These are phyloP conservation scores for cucumber (Cucumis sativus) DNA, from an alignment of 306 rosid species.

Conservation along the genomic window DNA sequence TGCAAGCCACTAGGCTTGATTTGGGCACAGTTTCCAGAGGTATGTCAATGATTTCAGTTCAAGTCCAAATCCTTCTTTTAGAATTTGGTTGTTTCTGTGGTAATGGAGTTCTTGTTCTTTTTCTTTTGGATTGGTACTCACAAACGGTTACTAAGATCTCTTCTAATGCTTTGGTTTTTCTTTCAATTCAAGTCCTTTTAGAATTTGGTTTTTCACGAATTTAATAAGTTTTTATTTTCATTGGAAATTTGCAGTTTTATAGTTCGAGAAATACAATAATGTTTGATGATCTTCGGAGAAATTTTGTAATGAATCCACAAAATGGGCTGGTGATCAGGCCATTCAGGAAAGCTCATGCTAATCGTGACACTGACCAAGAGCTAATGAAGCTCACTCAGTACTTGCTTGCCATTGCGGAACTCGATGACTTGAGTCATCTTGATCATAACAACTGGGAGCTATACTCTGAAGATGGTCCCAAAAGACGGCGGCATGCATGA, in stretches of 20 bases:
- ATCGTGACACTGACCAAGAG: constrained; percentile 70
- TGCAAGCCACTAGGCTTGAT: constrained; percentile 97
- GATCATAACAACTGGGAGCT: constrained; percentile 59
- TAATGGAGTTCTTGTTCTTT: neutral
- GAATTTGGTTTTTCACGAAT: neutral
- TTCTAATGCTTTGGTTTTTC: neutral
- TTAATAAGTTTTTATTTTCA: constrained; percentile 13
- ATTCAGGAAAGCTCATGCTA: constrained; percentile 94
- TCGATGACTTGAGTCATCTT: constrained; percentile 65
- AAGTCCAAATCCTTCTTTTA: neutral
- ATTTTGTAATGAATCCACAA: constrained; percentile 96
- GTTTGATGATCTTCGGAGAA: constrained; percentile 87
- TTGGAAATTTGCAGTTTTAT: constrained; percentile 51
- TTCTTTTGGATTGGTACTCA: neutral
- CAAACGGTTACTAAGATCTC: neutral
- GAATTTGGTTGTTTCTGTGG: neutral
- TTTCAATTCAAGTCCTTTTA: neutral
- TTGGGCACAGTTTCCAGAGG: constrained; percentile 95
- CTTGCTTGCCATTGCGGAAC: constrained; percentile 85
- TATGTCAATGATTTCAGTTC: constrained; percentile 11
- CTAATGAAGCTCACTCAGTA: constrained; percentile 80
- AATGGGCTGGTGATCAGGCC: constrained; percentile 86
- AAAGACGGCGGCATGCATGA: constrained; percentile 71
- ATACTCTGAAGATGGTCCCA: constrained; percentile 47
- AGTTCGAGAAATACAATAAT: constrained; percentile 67